Evolutionary conservation across 371 early-diverging fungal species (phyloP), one percentile per base, ranked within the genome.

Genomic region (Nematocida sp.): DNA sequence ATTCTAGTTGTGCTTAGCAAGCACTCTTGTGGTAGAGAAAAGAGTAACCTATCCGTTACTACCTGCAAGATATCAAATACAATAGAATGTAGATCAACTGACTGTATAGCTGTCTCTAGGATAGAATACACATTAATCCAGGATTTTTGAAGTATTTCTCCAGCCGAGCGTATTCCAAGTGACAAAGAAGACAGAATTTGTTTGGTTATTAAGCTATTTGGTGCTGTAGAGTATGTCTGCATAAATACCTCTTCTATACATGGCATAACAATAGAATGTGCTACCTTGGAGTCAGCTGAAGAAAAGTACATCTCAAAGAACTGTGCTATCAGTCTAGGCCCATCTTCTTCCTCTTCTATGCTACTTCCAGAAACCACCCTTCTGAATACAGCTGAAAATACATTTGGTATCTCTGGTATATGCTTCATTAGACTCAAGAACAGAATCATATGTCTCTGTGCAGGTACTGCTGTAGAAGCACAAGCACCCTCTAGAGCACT

Each of bases 31-130:
- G 74, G 74, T 13, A 70, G 27, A 34, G 32, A 38, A 7, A n/a
- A 5, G 11, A 70, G 61, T 35, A 70, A 31, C n/a, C 74, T 21
- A 21, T 55, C 55, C 11, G 74, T 70, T 31, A 70, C 52, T 7
- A 61, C 32, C 29, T 70, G 76, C 5, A 70, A 11, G 11, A 58
- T 70, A 11, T 70, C 74, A 60, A 70, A 70, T 15, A 70, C 58
- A 11, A 46, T 70, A 7, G 31, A 21, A 13, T 17, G 15, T 4
- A 70, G 29, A 7, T n/a, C 23, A 5, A 43, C 35, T 7, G n/a
- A 23, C 47, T 70, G 25, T 27, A 58, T 41, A 19, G 74, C 58
- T 1, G 25, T 35, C 2, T 35, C 15, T 5, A 70, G 62, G 2
- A 70, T 60, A 9, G 11, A 19, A 34, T 70, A 70, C 7, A 70